Conservation (phyloP, 345 rosid genomes). For the Rhodamnia rubescens region DNA sequence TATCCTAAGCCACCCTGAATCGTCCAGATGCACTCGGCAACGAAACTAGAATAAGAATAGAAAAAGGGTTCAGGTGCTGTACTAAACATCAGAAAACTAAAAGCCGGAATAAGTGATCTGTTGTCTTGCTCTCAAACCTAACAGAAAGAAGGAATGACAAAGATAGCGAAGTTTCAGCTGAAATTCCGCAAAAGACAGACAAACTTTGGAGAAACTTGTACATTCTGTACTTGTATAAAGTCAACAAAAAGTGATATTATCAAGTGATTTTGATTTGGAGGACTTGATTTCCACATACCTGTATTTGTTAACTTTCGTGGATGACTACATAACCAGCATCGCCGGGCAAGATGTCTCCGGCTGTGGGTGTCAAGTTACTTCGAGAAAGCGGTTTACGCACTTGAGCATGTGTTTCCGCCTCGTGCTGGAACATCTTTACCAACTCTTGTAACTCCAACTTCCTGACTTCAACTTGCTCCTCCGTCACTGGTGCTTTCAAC, state of each 20-base stretch:
- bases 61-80: not conserved
- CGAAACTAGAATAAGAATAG: not conserved
- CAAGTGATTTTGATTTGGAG: not conserved
- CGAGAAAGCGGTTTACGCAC: conserved; percentile 31
- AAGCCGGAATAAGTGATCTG: not conserved
- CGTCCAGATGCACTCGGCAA: not conserved
- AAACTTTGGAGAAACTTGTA: not conserved
- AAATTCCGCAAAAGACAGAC: not conserved
- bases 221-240: not conserved
- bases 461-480: conserved; percentile 57
- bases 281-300: not conserved
- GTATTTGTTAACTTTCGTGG: not conserved
- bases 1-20: not conserved
- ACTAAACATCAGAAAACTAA: not conserved
- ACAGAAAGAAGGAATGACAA: not conserved
- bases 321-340: conserved; percentile 52
- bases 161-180: not conserved
- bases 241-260: not conserved
- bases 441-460: conserved; percentile 75
- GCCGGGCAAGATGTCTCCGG: conserved; percentile 37
- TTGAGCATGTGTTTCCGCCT: conserved; percentile 95
- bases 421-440: conserved; percentile 89
- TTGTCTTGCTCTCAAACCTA: not conserved
- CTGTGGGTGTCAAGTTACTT: conserved; percentile 64
- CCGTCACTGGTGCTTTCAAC: conserved; percentile 50